Percentiles rank a stretch among this genome's conserved stretches.
phyloP scores from a whole-genome alignment of 2,329 filamentous ascomycete species.

The Didymella pomorum region DNA sequence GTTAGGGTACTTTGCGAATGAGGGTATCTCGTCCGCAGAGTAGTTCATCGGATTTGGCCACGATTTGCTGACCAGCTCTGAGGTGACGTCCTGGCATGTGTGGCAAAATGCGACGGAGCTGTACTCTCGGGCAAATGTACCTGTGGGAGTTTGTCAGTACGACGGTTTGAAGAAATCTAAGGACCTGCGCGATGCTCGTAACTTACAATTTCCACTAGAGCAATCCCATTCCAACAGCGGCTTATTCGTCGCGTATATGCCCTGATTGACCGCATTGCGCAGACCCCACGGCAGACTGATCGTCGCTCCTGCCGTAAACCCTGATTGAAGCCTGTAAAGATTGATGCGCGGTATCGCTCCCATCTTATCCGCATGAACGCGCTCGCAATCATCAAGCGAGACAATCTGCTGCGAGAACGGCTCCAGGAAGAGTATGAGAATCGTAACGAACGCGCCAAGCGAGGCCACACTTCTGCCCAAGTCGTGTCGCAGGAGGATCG shows the following conservation, averaged over 20 bases:
- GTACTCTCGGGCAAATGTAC: constrained; percentile 21
- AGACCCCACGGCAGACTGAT: constrained; percentile 6
- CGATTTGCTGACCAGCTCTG: constrained; percentile 1
- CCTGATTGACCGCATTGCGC: constrained; percentile 13
- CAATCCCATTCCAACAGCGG: constrained; percentile 12
- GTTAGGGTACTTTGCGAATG: constrained; percentile 1
- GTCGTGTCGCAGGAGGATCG: constrained; percentile 2
- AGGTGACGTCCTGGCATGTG: constrained; percentile 17
- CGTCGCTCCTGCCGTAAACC: neutral
- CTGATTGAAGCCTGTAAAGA: neutral
- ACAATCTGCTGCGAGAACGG: constrained; percentile 21
- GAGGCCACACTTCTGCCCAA: constrained; percentile 8
- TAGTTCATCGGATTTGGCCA: constrained; percentile 3
- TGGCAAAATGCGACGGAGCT: constrained; percentile 22
- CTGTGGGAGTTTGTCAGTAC: neutral
- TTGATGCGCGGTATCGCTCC: constrained; percentile 13
- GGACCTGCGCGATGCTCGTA: neutral
- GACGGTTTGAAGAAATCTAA: neutral
- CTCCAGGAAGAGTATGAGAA: constrained; percentile 13
- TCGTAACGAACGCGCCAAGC: constrained; percentile 4
- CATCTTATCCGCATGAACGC: neutral
- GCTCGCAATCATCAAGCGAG: constrained; percentile 8
- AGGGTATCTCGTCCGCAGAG: neutral
- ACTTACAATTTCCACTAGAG: constrained; percentile 19
- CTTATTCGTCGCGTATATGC: constrained; percentile 16